A percentile compares a stretch with the other conserved stretches of the same genome.
These are phyloP conservation scores for Monilinia fructigena DNA, from an alignment of 2,329 filamentous ascomycete genomes.

Conservation along the genomic window DNA sequence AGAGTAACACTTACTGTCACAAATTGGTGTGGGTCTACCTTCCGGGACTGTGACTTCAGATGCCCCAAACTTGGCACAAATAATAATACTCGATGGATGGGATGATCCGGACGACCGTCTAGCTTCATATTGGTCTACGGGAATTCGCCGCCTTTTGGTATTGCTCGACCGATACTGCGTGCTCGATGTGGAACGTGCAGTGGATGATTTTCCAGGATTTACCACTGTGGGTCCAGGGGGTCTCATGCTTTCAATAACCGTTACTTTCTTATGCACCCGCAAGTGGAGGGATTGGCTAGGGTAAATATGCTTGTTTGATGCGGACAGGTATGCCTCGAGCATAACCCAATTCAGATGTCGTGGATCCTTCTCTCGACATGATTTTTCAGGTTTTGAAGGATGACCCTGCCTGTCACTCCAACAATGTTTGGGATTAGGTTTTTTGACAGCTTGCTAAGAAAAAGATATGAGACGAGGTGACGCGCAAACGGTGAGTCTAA, in stretches of 20 bases:
- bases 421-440: constrained; percentile 38
- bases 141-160: constrained; percentile 33
- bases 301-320: constrained; percentile 37
- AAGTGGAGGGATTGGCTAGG: constrained; percentile 35
- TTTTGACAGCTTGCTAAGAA: constrained; percentile 35
- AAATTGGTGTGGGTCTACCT: constrained; percentile 53
- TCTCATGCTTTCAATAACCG: constrained; percentile 33
- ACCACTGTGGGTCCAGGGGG: constrained; percentile 30
- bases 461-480: constrained; percentile 39
- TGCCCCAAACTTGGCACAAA: constrained; percentile 39
- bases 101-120: constrained; percentile 29
- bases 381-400: constrained; percentile 34
- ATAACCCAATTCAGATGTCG: constrained; percentile 36
- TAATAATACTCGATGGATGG: constrained; percentile 32
- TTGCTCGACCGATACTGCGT: constrained; percentile 35
- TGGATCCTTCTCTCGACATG: constrained; percentile 27
- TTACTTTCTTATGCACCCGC: constrained; percentile 36
- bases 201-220: constrained; percentile 33
- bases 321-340: constrained; percentile 35
- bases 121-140: constrained; percentile 34
- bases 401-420: constrained; percentile 36
- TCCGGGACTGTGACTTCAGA: constrained; percentile 37
- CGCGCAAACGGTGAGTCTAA: constrained; percentile 36
- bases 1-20: constrained; percentile 48
- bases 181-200: constrained; percentile 33